phyloP scores from a whole-genome alignment of 495 filamentous ascomycete species.

The Xanthoparmelia taractica region DNA sequence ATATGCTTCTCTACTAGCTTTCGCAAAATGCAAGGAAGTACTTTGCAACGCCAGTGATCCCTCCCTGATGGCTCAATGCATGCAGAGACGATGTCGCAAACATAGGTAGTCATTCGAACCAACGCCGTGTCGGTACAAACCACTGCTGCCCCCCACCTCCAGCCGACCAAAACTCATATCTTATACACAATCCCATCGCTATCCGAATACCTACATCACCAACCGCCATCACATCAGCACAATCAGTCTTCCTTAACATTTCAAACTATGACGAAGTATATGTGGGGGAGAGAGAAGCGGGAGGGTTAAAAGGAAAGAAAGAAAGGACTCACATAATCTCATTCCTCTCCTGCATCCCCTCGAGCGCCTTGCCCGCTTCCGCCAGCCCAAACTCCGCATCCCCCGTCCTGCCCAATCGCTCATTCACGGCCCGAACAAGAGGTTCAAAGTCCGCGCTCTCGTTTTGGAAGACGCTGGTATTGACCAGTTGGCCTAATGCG shows the following conservation, averaged over 20 bases:
- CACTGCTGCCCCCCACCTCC: neutral
- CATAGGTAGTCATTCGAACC: no score
- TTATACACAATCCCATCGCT: slow-evolving; percentile 41
- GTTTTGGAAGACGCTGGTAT: slow-evolving; percentile 62
- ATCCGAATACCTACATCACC: slow-evolving; percentile 41
- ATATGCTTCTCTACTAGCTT: neutral
- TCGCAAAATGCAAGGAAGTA: neutral
- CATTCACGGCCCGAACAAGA: slow-evolving; percentile 74
- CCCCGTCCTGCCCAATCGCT: slow-evolving; percentile 42
- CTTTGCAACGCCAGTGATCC: neutral
- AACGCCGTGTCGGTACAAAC: neutral
- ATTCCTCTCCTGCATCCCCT: slow-evolving; percentile 72
- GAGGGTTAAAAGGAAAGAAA: neutral
- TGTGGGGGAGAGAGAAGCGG: no score
- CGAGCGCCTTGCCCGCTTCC: slow-evolving; percentile 71
- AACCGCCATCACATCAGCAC: neutral
- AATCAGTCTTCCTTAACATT: neutral
- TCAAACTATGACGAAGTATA: neutral
- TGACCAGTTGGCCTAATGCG: slow-evolving; percentile 71
- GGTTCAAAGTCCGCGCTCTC: slow-evolving; percentile 69
- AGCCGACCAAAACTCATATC: slow-evolving; percentile 8
- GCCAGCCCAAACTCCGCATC: slow-evolving; percentile 50
- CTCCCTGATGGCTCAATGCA: neutral
- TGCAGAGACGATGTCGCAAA: no score
- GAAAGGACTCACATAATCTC: slow-evolving; percentile 75